phyloP scores from a whole-genome alignment of 164 flowering plant genomes.

The Chimonanthus salicifolius region DNA sequence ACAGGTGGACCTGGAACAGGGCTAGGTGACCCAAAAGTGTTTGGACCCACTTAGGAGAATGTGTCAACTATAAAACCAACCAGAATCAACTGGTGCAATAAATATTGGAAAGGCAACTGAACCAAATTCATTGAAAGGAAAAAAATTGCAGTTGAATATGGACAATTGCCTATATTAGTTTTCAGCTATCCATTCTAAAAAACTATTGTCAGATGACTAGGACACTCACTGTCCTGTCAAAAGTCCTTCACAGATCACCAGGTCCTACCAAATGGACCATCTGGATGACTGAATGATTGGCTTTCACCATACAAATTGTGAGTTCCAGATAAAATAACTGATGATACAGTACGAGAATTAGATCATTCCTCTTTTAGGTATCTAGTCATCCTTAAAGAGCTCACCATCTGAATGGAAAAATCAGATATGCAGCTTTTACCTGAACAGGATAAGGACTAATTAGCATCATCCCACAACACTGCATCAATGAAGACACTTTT shows the following conservation, averaged over 20 bases:
- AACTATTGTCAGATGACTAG: neutral
- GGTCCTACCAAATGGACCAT: neutral
- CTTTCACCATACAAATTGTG: neutral
- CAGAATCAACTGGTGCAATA: neutral
- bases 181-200: neutral
- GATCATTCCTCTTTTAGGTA: neutral
- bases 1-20: too few relatives aligned
- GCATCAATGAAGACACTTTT: slow-evolving; percentile 43
- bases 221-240: neutral
- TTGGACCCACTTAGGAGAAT: too few relatives aligned
- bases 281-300: neutral
- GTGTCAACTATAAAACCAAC: neutral
- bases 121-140: neutral
- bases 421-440: slow-evolving; percentile 28
- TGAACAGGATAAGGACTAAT: slow-evolving; percentile 60
- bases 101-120: neutral
- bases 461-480: slow-evolving; percentile 62
- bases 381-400: neutral
- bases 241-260: neutral
- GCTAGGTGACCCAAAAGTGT: too few relatives aligned
- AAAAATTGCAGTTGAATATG: neutral
- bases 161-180: neutral
- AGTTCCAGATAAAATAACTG: neutral
- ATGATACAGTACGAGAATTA: neutral
- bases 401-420: neutral